phyloP scores from a whole-genome alignment of 257 asterid species.

The Jasminum sambac region DNA sequence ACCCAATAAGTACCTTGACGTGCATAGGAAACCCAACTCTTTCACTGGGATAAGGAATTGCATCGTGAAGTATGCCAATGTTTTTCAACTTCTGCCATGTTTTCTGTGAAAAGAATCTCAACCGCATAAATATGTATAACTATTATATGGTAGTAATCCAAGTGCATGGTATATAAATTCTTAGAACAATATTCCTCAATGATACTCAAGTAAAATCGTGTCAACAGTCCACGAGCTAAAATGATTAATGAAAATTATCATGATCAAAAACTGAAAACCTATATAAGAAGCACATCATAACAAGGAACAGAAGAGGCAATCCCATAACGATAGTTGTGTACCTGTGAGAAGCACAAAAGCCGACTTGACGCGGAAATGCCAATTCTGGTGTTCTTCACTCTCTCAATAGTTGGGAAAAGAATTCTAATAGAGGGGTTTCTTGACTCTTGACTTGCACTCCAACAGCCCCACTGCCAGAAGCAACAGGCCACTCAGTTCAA shows the following conservation, averaged over 20 bases:
- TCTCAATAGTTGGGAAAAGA: constrained; percentile 76
- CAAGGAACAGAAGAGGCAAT: not conserved
- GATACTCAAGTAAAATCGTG: not conserved
- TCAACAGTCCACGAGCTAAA: not conserved
- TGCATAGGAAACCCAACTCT: constrained; percentile 86
- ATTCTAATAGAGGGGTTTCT: constrained; percentile 70
- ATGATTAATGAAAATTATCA: not conserved
- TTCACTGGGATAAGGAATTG: constrained; percentile 60
- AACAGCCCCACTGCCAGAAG: constrained; percentile 86
- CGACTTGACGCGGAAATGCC: constrained; percentile 69
- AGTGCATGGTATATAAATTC: not conserved
- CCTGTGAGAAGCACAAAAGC: constrained; percentile 88
- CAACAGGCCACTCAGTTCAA: constrained; percentile 26
- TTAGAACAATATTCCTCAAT: not conserved
- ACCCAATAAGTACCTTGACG: constrained; percentile 58
- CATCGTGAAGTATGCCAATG: constrained; percentile 75
- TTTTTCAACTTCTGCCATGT: constrained; percentile 81
- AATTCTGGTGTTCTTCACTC: constrained; percentile 62
- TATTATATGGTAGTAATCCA: not conserved
- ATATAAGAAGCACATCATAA: constrained; percentile 6
- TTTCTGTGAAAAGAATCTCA: constrained; percentile 49
- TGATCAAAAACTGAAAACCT: not conserved
- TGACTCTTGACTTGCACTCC: constrained; percentile 87
- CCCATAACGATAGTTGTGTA: constrained; percentile 23
- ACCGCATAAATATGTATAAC: not conserved